These are phyloP conservation scores for Starmera amethionina DNA, from an alignment of 805 yeast genomes.

Conservation along the genomic window DNA sequence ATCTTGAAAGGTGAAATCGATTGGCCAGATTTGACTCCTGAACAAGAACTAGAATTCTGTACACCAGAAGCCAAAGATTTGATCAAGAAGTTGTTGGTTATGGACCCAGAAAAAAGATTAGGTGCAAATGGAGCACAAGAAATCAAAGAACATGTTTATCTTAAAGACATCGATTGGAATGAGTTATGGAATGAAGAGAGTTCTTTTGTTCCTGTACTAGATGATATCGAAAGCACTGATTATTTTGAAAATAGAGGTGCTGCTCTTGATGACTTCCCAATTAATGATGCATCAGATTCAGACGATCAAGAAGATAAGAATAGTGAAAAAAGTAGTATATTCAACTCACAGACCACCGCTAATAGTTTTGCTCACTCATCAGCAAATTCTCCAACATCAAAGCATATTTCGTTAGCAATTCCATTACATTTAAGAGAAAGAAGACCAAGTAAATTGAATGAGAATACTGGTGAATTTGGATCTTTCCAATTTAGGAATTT, in stretches of 20 bases:
- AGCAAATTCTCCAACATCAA: slow-evolving; percentile 23
- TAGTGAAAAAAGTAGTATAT: slow-evolving; percentile 7
- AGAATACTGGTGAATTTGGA: slow-evolving; percentile 73
- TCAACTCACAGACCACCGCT: slow-evolving; percentile 15
- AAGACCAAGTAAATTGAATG: slow-evolving; percentile 63
- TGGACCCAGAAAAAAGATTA: slow-evolving; percentile 57
- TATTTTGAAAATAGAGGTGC: slow-evolving; percentile 93
- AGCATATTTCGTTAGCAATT: slow-evolving; percentile 35
- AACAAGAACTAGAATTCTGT: slow-evolving; percentile 46
- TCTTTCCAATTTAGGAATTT: slow-evolving; percentile 84
- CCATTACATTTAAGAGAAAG: slow-evolving; percentile 58
- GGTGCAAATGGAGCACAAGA: slow-evolving; percentile 78
- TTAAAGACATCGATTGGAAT: slow-evolving; percentile 66
- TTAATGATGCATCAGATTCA: slow-evolving; percentile 26
- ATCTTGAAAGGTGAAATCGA: slow-evolving; percentile 65
- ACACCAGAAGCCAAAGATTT: slow-evolving; percentile 66
- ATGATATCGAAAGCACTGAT: slow-evolving; percentile 80
- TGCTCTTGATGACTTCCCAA: slow-evolving; percentile 49
- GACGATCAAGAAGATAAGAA: slow-evolving; percentile 12
- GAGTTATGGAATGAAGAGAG: slow-evolving; percentile 60
- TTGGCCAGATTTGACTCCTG: slow-evolving; percentile 66
- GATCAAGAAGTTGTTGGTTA: slow-evolving; percentile 48
- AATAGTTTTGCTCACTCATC: slow-evolving; percentile 4
- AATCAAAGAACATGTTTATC: slow-evolving; percentile 71
- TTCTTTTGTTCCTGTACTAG: slow-evolving; percentile 71